Evolutionary conservation across 139 green algal genomes (phyloP).

Genomic region (Chlorella sp.): DNA sequence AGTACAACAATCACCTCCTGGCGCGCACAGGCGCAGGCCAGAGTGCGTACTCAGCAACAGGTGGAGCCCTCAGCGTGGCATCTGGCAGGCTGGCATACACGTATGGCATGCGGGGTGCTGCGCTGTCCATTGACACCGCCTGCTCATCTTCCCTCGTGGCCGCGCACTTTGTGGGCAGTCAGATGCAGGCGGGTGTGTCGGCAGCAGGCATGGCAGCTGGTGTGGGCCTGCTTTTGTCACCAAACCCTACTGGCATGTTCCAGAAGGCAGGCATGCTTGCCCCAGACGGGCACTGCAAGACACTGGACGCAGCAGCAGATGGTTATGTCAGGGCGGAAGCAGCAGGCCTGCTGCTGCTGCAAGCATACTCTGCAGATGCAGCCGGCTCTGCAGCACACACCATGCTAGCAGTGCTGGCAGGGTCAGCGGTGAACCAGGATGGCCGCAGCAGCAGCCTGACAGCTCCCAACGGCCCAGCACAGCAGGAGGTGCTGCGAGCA

Average conservation of each 20-base stretch:
- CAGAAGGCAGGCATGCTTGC: slow-evolving; percentile 69
- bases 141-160: slow-evolving; percentile 69
- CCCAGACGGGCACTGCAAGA: slow-evolving; percentile 75
- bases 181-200: too few species aligned
- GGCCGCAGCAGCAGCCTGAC: slow-evolving; percentile 81
- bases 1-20: too few species aligned
- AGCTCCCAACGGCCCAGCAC: slow-evolving; percentile 65
- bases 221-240: slow-evolving; percentile 65
- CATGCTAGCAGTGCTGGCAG: slow-evolving; percentile 70
- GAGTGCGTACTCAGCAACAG: slow-evolving; percentile 53
- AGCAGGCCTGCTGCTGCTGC: slow-evolving; percentile 26
- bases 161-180: slow-evolving; percentile 44
- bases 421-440: slow-evolving; percentile 84
- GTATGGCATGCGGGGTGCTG: slow-evolving; percentile 58
- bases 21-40: too few species aligned
- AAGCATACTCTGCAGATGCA: slow-evolving; percentile 1
- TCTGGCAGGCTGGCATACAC: slow-evolving; percentile 63
- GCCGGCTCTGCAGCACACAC: slow-evolving; percentile 21
- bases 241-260: slow-evolving; percentile 72
- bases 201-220: slow-evolving; percentile 53
- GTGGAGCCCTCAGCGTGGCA: slow-evolving; percentile 56
- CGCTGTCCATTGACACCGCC: slow-evolving; percentile 74
- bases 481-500: slow-evolving; percentile 62
- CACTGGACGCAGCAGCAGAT: slow-evolving; percentile 65
- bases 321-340: slow-evolving; percentile 76